phyloP scores from a whole-genome alignment of 2,329 filamentous ascomycete genomes.

The Graphilbum fragrans region DNA sequence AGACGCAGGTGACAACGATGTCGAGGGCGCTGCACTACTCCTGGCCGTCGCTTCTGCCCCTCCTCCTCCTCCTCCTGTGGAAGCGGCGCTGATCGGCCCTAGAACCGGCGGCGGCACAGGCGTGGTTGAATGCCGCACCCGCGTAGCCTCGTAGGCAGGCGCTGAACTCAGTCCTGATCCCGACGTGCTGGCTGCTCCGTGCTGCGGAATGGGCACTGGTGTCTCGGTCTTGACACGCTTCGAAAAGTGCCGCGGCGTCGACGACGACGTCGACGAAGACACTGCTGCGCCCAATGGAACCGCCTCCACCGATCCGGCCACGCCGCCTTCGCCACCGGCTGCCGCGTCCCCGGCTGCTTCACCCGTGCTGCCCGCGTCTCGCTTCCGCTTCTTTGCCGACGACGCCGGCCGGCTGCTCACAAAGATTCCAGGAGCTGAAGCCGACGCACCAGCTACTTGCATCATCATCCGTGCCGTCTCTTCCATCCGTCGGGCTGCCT shows the following conservation, averaged over 20 bases:
- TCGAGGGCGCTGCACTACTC: conserved; percentile 1
- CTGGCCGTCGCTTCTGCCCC: background rate
- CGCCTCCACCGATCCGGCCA: conserved; percentile 2
- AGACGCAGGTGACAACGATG: conserved; percentile 5
- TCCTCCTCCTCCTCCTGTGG: background rate
- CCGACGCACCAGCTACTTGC: background rate
- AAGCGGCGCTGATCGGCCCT: conserved; percentile 7
- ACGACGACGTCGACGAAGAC: background rate
- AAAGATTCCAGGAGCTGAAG: too few species aligned
- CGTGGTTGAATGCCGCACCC: conserved; percentile 14
- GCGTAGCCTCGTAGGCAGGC: conserved; percentile 13
- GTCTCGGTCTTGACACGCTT: conserved; percentile 26
- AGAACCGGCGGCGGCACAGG: conserved; percentile 20
- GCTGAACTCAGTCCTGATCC: conserved; percentile 5
- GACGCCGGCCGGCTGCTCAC: background rate
- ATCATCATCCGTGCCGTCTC: conserved; percentile 2
- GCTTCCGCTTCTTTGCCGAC: conserved; percentile 18
- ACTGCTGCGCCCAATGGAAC: background rate
- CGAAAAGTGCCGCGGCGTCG: conserved; percentile 12
- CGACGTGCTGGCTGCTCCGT: conserved; percentile 4
- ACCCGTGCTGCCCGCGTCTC: conserved; percentile 15
- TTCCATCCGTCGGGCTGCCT: conserved; percentile 17
- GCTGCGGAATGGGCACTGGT: conserved; percentile 22
- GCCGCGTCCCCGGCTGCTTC: conserved; percentile 17
- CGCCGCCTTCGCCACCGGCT: conserved; percentile 12